Base-by-base conservation (phyloP, 1,139 yeast genomes). In the Hyphopichia khmerensis region DNA sequence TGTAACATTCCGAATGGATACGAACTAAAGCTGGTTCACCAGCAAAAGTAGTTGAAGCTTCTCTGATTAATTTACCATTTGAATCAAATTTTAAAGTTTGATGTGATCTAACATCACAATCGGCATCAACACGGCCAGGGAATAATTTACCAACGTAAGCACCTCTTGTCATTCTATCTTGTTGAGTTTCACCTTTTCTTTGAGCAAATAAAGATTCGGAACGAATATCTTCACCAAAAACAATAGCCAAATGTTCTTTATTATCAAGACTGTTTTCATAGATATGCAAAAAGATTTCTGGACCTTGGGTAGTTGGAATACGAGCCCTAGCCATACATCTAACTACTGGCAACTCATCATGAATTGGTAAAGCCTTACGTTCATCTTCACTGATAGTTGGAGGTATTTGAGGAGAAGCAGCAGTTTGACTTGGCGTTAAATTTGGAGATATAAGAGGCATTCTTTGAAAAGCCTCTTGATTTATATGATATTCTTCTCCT, bases 241-340 rank as follows among this genome's bases (percentile, higher is more conserved):
- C 99, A 47, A 95, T 93, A 9, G 99, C 99, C 55, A 95, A 71
- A 65, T 95, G 99, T 64, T 95, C 99, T 64, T 95, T 95, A 45
- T 80, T 74, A 65, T 95, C 99, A 44, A 84, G 68, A 57, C 89
- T 82, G 59, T 93, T 93, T 43, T 86, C 78, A 65, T 93, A 95
- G 40, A 95, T 65, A 65, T 95, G 99, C 44, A 95, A 70, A 54
- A 90, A 95, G 42, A 91, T 89, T 57, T 95, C 99, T 1, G 95
- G 91, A 4, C 96, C 96, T 43, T 82, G 81, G 1, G 95, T 87
- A n/a, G 96, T 89, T 36, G 96, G 96, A 47, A 90, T 89, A 47
- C 96, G 71, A 2, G 98, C 99, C 45, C 98, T 72, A 3, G 96
- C 96, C 47, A 89, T 79, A 63, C 99, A 93, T 56, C 77, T 76